These are phyloP conservation scores for Biancaea sappan DNA, from an alignment of 306 rosid genomes.

Conservation along the genomic window DNA sequence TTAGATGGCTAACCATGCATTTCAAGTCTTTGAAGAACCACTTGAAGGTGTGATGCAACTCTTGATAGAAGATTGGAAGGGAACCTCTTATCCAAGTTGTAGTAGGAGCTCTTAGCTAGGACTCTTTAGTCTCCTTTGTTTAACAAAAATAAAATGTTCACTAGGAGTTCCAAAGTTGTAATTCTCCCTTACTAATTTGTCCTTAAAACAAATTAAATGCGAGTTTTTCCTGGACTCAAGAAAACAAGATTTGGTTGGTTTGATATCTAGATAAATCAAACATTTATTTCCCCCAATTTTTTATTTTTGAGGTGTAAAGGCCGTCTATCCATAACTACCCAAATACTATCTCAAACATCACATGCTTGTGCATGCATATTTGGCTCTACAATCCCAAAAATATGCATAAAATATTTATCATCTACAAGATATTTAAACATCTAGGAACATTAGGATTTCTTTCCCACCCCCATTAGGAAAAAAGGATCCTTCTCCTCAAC, in stretches of 20 bases:
- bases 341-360: slow-evolving; percentile 10
- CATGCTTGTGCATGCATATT: not conserved
- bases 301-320: not conserved
- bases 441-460: not conserved
- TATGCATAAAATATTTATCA: not conserved
- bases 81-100: too few relatives aligned
- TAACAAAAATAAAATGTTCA: too few relatives aligned
- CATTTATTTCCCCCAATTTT: not conserved
- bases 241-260: not conserved
- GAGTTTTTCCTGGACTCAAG: not conserved
- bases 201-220: not conserved
- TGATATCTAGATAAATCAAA: not conserved
- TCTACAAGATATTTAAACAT: not conserved
- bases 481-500: too few relatives aligned
- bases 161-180: not conserved
- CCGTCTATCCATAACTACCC: not conserved
- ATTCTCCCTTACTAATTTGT: not conserved
- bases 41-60: too few relatives aligned
- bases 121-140: too few relatives aligned
- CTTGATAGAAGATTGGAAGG: too few relatives aligned
- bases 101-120: too few relatives aligned
- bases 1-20: too few relatives aligned
- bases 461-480: not conserved
- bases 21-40: too few relatives aligned
- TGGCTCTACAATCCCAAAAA: slow-evolving; percentile 3